Evolutionary conservation across 257 asterid genomes (phyloP).

Genomic region (Penstemon newberryi): DNA sequence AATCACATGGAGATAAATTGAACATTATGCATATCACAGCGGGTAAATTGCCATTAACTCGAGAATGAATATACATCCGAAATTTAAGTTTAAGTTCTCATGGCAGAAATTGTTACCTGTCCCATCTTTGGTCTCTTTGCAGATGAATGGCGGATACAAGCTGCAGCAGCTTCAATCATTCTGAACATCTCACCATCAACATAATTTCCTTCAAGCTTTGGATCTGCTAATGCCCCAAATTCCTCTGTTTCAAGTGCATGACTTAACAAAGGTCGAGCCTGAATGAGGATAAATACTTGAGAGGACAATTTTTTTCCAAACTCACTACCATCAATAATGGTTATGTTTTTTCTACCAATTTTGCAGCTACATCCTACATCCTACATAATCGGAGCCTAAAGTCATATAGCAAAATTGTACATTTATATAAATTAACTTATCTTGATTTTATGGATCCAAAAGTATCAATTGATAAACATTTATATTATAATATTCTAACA

Average conservation of each 20-base stretch:
- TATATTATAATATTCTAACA: no score
- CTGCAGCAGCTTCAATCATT: constrained; percentile 86
- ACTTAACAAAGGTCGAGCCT: constrained; percentile 89
- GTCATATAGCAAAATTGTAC: no score
- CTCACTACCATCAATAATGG: neutral
- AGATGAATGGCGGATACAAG: constrained; percentile 91
- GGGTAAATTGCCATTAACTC: no score
- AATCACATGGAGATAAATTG: no score
- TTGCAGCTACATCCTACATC: neutral
- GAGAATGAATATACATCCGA: no score
- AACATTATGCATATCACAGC: no score
- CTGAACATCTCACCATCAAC: constrained; percentile 62
- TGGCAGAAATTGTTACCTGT: constrained; percentile 50
- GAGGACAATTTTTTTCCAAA: neutral
- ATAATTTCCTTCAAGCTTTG: constrained; percentile 65
- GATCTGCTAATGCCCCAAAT: constrained; percentile 64
- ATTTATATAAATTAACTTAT: no score
- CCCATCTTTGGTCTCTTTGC: constrained; percentile 90
- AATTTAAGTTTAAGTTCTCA: neutral
- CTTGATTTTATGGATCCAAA: no score
- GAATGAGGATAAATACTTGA: constrained; percentile 26
- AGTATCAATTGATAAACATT: no score
- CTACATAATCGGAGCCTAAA: no score
- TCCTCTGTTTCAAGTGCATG: constrained; percentile 66
- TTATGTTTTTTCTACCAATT: neutral